Conservation (phyloP, 1,284 basidiomycete species). For the Ustilago shanxiensis region DNA sequence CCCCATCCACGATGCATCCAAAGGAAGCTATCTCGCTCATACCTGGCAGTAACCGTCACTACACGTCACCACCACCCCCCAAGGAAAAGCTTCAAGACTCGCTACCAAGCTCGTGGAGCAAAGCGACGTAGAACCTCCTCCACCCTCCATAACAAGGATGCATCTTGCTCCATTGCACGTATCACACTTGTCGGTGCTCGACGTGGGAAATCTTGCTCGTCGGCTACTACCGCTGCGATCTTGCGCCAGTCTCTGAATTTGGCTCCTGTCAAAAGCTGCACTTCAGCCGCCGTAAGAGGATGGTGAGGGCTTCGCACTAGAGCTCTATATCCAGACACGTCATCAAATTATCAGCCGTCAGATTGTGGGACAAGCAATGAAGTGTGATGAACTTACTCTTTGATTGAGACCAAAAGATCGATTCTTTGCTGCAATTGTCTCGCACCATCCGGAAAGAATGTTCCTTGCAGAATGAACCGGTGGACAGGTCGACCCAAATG, state of each 20-base stretch:
- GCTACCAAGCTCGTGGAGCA: neutral
- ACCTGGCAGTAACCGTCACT: neutral
- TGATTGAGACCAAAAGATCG: neutral
- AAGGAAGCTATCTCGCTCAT: slow-evolving; percentile 35
- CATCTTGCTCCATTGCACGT: neutral
- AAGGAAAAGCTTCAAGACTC: neutral
- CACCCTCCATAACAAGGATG: neutral
- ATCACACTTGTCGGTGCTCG: neutral
- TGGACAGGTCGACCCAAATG: neutral
- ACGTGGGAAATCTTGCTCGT: neutral
- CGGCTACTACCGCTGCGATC: neutral
- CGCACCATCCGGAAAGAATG: neutral
- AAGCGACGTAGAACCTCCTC: neutral
- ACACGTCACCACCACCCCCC: neutral
- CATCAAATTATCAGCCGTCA: neutral
- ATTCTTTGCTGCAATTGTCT: neutral
- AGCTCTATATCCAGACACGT: too few species aligned
- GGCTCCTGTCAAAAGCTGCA: neutral
- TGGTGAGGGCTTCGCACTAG: neutral
- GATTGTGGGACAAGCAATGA: neutral
- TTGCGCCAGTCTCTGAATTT: neutral
- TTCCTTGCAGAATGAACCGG: neutral
- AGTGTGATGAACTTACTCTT: neutral
- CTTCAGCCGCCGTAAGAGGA: neutral
- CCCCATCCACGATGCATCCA: slow-evolving; percentile 23